Evolutionary conservation across 176 grass and related monocot genomes (phyloP).

Genomic region (Eragrostis curvula): DNA sequence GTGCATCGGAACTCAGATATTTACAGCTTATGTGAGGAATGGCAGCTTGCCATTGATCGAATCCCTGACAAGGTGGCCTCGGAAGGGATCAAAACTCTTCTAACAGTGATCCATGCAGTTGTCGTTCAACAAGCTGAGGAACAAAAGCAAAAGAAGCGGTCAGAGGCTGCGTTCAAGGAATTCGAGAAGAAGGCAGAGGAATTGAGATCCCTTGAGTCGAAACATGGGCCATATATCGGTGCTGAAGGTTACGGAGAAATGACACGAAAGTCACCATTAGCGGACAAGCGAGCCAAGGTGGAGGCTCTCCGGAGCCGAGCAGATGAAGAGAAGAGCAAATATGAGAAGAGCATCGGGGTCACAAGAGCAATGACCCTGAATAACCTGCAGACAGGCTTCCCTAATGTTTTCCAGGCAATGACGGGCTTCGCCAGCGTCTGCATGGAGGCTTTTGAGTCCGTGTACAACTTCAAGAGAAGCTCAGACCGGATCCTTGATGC

Average conservation of each 20-base stretch:
- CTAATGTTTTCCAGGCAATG: constrained; percentile 97
- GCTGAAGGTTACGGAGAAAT: constrained; percentile 48
- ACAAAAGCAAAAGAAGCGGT: constrained; percentile 86
- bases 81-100: constrained; percentile 93
- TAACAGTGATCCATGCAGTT: constrained; percentile 76
- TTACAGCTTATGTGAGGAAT: constrained; percentile 88
- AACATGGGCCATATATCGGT: constrained; percentile 49
- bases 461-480: constrained; percentile 77
- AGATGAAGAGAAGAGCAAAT: constrained; percentile 95
- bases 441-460: constrained; percentile 81
- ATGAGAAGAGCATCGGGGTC: constrained; percentile 85
- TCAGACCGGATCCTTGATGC: constrained; percentile 57
- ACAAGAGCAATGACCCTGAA: constrained; percentile 97
- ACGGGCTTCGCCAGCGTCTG: constrained; percentile 90
- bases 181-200: constrained; percentile 85
- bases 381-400: constrained; percentile 92
- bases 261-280: constrained; percentile 38
- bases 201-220: constrained; percentile 70
- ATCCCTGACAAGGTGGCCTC: constrained; percentile 96
- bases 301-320: constrained; percentile 70
- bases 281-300: constrained; percentile 78
- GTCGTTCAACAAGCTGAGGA: constrained; percentile 88
- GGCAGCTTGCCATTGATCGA: constrained; percentile 90
- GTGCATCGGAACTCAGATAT: constrained; percentile 73
- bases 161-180: constrained; percentile 79